phyloP scores from a whole-genome alignment of 768 basidiomycete genomes.

The Baorangia bicolor region DNA sequence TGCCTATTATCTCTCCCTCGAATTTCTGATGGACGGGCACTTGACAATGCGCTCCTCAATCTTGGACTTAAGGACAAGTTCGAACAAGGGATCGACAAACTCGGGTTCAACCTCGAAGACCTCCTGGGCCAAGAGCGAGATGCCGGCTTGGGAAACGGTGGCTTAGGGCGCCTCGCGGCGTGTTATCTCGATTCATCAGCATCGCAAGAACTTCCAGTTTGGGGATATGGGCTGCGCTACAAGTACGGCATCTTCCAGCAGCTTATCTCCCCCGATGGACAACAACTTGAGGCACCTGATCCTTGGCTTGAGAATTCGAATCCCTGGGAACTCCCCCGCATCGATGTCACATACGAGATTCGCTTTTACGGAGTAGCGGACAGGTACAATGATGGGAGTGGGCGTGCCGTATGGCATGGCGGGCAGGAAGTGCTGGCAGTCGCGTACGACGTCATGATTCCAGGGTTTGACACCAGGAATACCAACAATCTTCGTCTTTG shows the following conservation, averaged over 20 bases:
- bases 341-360: conserved; percentile 83
- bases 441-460: conserved; percentile 94
- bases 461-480: conserved; percentile 74
- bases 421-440: conserved; percentile 93
- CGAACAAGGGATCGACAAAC: conserved; percentile 59
- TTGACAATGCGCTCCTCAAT: conserved; percentile 84
- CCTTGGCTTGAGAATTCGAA: conserved; percentile 89
- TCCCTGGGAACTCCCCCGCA: conserved; percentile 84
- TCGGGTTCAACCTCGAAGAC: conserved; percentile 91
- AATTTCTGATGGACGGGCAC: conserved; percentile 84
- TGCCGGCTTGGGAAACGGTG: conserved; percentile 93
- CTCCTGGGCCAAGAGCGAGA: conserved; percentile 88
- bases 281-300: conserved; percentile 88
- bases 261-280: conserved; percentile 80
- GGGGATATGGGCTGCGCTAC: conserved; percentile 94
- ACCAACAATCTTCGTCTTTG: conserved; percentile 88
- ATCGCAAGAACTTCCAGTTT: conserved; percentile 86
- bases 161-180: conserved; percentile 92
- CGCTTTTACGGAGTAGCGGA: conserved; percentile 89
- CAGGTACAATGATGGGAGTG: conserved; percentile 54
- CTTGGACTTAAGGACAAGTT: conserved; percentile 81
- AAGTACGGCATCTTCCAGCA: conserved; percentile 97
- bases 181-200: conserved; percentile 96
- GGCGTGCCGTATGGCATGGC: conserved; percentile 74
- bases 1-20: conserved; percentile 94